A percentile compares a stretch with the other conserved stretches of the same genome.
Conservation (phyloP, 768 basidiomycete species). For the Pleurotus ostreatus region DNA sequence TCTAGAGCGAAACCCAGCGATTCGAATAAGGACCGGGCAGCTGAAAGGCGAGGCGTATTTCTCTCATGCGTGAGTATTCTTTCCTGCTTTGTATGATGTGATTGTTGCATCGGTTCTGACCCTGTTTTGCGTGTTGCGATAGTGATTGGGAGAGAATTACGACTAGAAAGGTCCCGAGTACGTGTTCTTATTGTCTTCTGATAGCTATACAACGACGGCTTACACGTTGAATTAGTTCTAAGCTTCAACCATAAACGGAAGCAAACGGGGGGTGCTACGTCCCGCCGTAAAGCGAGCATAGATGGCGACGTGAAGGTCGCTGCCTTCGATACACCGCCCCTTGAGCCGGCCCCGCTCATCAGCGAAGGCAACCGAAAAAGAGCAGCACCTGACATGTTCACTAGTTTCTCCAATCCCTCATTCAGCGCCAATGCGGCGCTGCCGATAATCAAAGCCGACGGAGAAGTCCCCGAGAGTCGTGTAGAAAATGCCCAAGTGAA, state of each 20-base stretch:
- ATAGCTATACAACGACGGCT: neutral
- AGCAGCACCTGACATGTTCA: too few species aligned
- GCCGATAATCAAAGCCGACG: too few species aligned
- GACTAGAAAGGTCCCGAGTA: neutral
- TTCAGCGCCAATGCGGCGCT: too few species aligned
- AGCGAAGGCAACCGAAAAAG: too few species aligned
- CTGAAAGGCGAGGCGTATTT: conserved; percentile 51
- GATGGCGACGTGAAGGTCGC: too few species aligned
- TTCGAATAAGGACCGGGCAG: conserved; percentile 35
- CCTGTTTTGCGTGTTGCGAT: neutral
- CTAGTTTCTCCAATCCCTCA: too few species aligned
- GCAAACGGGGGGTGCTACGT: neutral
- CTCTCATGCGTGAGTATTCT: conserved; percentile 35
- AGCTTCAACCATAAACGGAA: neutral
- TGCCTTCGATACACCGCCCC: too few species aligned
- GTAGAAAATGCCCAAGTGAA: too few species aligned
- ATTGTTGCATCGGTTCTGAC: neutral
- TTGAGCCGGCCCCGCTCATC: too few species aligned
- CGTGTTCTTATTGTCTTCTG: neutral
- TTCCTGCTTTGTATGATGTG: conserved; percentile 5
- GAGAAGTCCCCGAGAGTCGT: too few species aligned
- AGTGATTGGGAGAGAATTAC: neutral
- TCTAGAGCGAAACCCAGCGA: conserved; percentile 49
- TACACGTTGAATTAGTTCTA: neutral
- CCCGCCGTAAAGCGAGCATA: too few species aligned